Base-by-base conservation (phyloP, 2,329 filamentous ascomycete genomes). In the Scedosporium aurantiacum region DNA sequence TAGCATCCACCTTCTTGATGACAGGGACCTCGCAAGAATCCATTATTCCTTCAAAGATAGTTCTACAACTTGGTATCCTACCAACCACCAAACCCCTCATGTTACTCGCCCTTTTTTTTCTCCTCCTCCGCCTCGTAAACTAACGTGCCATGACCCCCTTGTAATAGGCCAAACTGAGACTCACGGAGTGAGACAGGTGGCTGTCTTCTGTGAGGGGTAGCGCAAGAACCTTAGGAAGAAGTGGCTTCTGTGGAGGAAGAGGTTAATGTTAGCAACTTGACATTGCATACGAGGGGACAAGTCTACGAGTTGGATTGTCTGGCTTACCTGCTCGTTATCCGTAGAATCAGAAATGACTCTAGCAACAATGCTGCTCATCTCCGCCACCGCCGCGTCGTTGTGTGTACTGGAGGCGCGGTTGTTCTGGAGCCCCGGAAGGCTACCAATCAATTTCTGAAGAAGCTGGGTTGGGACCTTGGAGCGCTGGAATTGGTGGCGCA, bases 321-420 rank as follows among this genome's bases (percentile, higher is more conserved):
- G 32, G 74, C 80, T 71, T 72, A 86, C 84, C 71, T 82, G 78
- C 66, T 82, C 82, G 68, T 80, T 59, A 59, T 78, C 68, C 82
- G 81, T 57, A 75, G 74, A 64, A 76, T 66, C 62, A 79, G 79
- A 60, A 63, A 88, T 82, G 70, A 85, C 82, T 64, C 82, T 81
- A 8, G 88, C 89, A 63, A 93, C 84, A 55, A 86, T 80, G 60
- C 84, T 84, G 56, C 87, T 88, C 82, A 96, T 96, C 69, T 95
- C 91, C 65, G 87, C 86, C 60, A 93, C 80, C 0, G 91, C 90
- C 50, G 92, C 90, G 60, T 84, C 77, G 69, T 89, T 82, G 64
- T 85, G 71, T 5, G 72, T 69, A 43, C 78, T 74, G 8, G 72
- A 70, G 32, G 69, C 66, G 60, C 67, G 64, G n/a, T 64, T 67